phyloP scores from a whole-genome alignment of 2,329 filamentous ascomycete species.

The Plectosphaerella sp. region DNA sequence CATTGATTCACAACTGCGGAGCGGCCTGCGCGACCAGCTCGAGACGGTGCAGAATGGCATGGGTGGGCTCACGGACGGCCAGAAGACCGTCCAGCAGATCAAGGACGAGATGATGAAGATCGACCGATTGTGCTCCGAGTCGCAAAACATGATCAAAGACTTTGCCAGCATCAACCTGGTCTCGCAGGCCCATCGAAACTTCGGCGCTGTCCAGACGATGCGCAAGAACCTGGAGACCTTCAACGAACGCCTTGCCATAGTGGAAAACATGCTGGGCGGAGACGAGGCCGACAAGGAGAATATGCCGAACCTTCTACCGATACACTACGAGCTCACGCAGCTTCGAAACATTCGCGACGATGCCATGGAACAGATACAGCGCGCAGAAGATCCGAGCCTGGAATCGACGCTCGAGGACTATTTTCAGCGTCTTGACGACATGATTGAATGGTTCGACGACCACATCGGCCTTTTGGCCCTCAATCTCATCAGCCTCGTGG shows the following conservation, averaged over 20 bases:
- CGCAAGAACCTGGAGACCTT: conserved; percentile 86
- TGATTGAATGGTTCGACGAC: conserved; percentile 93
- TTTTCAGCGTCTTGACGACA: conserved; percentile 79
- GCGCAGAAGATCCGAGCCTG: conserved; percentile 66
- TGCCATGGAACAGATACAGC: conserved; percentile 91
- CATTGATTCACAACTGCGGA: conserved; percentile 84
- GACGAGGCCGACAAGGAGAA: conserved; percentile 84
- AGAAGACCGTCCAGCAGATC: conserved; percentile 86
- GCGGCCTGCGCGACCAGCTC: conserved; percentile 85
- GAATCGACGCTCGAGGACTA: conserved; percentile 85
- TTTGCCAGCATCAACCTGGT: conserved; percentile 90
- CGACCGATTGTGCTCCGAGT: conserved; percentile 93
- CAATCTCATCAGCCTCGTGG: conserved; percentile 83
- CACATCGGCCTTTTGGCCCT: conserved; percentile 85
- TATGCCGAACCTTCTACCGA: conserved; percentile 84
- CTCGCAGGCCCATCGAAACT: conserved; percentile 93
- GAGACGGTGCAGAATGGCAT: conserved; percentile 94
- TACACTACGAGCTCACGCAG: conserved; percentile 89
- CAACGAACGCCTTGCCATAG: conserved; percentile 66
- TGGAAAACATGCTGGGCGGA: conserved; percentile 74
- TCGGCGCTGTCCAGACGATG: conserved; percentile 91
- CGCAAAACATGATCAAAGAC: conserved; percentile 95
- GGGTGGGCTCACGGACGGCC: conserved; percentile 80
- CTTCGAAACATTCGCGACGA: conserved; percentile 92
- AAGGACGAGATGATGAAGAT: conserved; percentile 99